These are phyloP conservation scores for Aquilaria yunnanensis DNA, from an alignment of 345 rosid genomes.

Conservation along the genomic window DNA sequence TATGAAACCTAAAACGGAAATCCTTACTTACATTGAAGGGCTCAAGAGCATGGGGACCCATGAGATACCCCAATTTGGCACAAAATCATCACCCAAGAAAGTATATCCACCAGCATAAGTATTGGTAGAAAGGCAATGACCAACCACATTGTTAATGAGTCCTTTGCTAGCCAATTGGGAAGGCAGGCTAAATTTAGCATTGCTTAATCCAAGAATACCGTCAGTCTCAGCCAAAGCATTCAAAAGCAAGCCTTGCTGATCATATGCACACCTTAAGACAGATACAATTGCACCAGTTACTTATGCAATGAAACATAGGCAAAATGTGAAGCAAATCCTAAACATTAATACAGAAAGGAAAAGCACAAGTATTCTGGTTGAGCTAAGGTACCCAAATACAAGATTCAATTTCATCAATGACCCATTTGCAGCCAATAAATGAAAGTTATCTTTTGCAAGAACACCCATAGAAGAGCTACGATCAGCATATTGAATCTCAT, in stretches of 20 bases:
- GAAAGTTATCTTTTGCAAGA: constrained; percentile 78
- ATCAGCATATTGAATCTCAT: constrained; percentile 94
- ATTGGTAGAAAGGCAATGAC: constrained; percentile 79
- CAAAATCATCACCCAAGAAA: constrained; percentile 82
- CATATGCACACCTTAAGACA: constrained; percentile 76
- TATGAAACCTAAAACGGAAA: constrained; percentile 5
- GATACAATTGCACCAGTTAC: constrained; percentile 1
- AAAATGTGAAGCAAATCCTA: background rate
- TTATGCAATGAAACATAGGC: constrained; percentile 6
- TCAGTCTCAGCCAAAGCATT: constrained; percentile 70
- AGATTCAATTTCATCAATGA: constrained; percentile 45
- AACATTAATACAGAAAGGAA: background rate
- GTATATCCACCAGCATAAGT: constrained; percentile 61
- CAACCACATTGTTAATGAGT: constrained; percentile 70
- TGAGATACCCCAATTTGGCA: constrained; percentile 63
- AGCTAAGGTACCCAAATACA: constrained; percentile 63
- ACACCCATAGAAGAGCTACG: constrained; percentile 87
- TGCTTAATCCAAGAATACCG: constrained; percentile 87
- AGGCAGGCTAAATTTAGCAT: constrained; percentile 81
- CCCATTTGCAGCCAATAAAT: constrained; percentile 57
- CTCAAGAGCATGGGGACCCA: constrained; percentile 78
- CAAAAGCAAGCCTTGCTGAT: constrained; percentile 84
- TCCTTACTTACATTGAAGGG: constrained; percentile 50
- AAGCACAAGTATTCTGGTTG: background rate
- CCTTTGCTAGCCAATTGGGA: constrained; percentile 85